phyloP scores from a whole-genome alignment of 2,329 filamentous ascomycete genomes.

The Fusarium veterinarium region DNA sequence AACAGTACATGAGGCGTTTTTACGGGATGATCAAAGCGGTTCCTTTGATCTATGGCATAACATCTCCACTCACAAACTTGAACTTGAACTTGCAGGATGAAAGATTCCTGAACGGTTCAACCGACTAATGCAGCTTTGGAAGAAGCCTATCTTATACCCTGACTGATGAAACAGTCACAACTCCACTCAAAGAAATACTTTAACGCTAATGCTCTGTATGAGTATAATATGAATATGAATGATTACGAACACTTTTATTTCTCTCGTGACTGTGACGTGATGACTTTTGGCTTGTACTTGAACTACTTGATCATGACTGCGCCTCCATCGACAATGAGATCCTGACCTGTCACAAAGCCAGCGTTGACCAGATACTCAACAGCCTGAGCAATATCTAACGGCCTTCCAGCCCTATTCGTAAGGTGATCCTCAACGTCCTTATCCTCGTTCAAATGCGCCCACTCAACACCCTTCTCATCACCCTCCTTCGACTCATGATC shows the following conservation, averaged over 20 bases:
- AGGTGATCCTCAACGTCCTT: conserved; percentile 20
- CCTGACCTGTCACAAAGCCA: conserved; percentile 18
- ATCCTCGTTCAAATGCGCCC: conserved; percentile 10
- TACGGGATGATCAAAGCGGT: not conserved
- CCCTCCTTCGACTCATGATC: conserved; percentile 8
- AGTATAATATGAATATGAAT: conserved; percentile 27
- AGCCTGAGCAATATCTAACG: conserved; percentile 7
- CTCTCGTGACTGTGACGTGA: not conserved
- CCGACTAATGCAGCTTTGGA: conserved; percentile 21
- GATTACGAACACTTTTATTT: not conserved
- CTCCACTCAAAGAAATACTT: conserved; percentile 18
- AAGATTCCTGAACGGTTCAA: not conserved
- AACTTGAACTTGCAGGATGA: not conserved
- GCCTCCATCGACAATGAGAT: conserved; percentile 10
- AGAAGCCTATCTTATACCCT: conserved; percentile 26
- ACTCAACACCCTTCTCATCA: not conserved
- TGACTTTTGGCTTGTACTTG: not conserved
- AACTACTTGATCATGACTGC: conserved; percentile 14
- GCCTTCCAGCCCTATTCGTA: conserved; percentile 15
- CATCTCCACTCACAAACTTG: conserved; percentile 13
- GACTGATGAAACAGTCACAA: conserved; percentile 7
- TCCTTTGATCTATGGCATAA: conserved; percentile 11
- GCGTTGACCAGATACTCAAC: conserved; percentile 22
- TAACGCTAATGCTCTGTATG: conserved; percentile 18
- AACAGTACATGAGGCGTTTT: conserved; percentile 19